These are phyloP conservation scores for Hypericum androsaemum DNA, from an alignment of 345 rosid genomes.

Conservation along the genomic window DNA sequence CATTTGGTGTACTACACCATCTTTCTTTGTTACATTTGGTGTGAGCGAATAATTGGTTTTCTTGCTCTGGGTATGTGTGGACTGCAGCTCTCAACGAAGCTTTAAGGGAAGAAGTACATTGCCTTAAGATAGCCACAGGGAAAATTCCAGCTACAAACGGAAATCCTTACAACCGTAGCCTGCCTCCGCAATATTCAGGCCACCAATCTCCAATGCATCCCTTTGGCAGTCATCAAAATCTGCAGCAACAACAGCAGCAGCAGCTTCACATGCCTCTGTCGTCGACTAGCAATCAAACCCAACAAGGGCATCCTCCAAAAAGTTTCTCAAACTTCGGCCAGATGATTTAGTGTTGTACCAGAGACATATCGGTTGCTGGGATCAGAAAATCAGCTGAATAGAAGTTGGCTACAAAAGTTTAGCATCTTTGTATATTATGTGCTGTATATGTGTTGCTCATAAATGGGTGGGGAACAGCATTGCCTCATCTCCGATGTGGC, in stretches of 20 bases:
- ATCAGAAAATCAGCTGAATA: no score
- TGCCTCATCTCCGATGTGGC: no score
- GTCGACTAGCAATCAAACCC: constrained; percentile 23
- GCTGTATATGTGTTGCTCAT: no score
- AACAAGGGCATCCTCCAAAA: constrained; percentile 32
- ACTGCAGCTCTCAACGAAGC: constrained; percentile 73
- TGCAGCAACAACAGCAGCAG: constrained; percentile 31
- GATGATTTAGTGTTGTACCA: background rate
- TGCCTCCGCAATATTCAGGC: constrained; percentile 35
- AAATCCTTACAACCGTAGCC: constrained; percentile 36
- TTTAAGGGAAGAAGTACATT: constrained; percentile 73
- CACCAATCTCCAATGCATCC: constrained; percentile 39
- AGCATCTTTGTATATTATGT: no score
- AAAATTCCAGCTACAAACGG: constrained; percentile 56
- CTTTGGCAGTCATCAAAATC: constrained; percentile 36
- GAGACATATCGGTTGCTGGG: no score
- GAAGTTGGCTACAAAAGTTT: no score
- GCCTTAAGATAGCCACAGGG: constrained; percentile 72
- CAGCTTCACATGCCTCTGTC: constrained; percentile 29
- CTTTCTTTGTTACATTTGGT: background rate
- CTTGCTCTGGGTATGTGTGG: background rate
- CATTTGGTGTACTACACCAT: no score
- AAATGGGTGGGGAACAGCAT: no score
- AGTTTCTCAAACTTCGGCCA: constrained; percentile 36
- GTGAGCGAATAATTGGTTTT: background rate